A percentile compares a stretch with the other conserved stretches of the same genome.
Conservation (phyloP, 495 filamentous ascomycete genomes). For the Penicillium roqueforti region DNA sequence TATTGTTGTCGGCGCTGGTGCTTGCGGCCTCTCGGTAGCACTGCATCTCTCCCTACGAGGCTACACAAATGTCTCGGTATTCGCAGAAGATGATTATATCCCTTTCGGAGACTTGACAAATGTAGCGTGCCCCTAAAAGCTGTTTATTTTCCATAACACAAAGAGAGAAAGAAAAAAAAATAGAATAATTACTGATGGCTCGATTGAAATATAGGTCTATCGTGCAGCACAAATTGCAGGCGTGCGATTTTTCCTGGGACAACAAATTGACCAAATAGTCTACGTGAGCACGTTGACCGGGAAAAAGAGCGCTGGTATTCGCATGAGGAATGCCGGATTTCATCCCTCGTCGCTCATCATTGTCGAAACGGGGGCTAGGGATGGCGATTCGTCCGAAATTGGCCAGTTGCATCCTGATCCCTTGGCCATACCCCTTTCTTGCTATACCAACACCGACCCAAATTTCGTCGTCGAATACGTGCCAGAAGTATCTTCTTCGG, state of each 20-base stretch:
- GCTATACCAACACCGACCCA: slow-evolving; percentile 53
- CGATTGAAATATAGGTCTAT: slow-evolving; percentile 14
- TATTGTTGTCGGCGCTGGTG: slow-evolving; percentile 43
- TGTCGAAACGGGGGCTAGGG: slow-evolving; percentile 42
- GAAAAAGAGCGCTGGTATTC: slow-evolving; percentile 29
- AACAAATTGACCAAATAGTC: slow-evolving; percentile 24
- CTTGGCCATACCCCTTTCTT: slow-evolving; percentile 45
- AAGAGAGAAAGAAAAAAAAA: too few relatives aligned
- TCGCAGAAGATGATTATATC: slow-evolving; percentile 18
- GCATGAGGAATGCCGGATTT: slow-evolving; percentile 34
- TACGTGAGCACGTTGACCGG: slow-evolving; percentile 22
- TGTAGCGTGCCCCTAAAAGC: slow-evolving; percentile 11
- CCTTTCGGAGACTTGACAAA: slow-evolving; percentile 32
- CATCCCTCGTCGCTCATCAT: slow-evolving; percentile 38
- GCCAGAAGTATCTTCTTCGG: slow-evolving; percentile 37
- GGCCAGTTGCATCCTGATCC: slow-evolving; percentile 29
- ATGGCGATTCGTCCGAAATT: slow-evolving; percentile 33
- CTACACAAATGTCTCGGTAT: slow-evolving; percentile 42
- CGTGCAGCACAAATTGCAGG: slow-evolving; percentile 26
- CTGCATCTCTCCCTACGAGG: slow-evolving; percentile 44
- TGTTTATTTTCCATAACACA: background rate
- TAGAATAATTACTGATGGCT: slow-evolving; percentile 15
- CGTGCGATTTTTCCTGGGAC: slow-evolving; percentile 37
- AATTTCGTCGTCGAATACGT: slow-evolving; percentile 55
- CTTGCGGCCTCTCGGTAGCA: slow-evolving; percentile 49